A percentile compares a stretch with the other conserved stretches of the same genome.
Evolutionary conservation across 1,284 basidiomycete species (phyloP).

Genomic region (Pseudozyma flocculosa): DNA sequence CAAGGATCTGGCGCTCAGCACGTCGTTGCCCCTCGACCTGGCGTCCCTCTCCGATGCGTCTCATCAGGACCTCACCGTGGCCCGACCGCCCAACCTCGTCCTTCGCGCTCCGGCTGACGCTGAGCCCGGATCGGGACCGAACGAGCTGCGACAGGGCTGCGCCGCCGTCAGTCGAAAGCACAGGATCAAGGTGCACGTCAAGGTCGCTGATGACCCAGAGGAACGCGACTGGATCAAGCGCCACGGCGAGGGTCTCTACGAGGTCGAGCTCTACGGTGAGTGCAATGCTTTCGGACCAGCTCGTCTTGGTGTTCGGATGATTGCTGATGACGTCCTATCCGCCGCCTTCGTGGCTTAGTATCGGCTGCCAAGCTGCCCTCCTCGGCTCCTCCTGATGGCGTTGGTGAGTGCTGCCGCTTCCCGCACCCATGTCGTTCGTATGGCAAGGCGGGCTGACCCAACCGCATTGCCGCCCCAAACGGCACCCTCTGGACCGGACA

Average conservation of each 20-base stretch:
- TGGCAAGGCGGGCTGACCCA: too few species aligned
- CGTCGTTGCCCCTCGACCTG: slow-evolving; percentile 12
- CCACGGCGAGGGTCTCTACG: slow-evolving; percentile 36
- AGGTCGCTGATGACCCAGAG: slow-evolving; percentile 30
- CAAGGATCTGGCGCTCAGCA: slow-evolving; percentile 6
- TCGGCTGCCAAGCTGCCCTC: slow-evolving; percentile 22
- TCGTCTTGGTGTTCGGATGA: too few species aligned
- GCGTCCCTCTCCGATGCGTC: background rate
- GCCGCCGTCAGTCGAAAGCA: background rate
- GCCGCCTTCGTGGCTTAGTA: slow-evolving; percentile 3
- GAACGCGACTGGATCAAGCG: slow-evolving; percentile 27
- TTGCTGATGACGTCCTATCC: background rate
- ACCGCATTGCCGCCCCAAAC: too few species aligned
- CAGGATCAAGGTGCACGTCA: slow-evolving; percentile 17
- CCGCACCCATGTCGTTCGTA: too few species aligned
- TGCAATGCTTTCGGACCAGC: too few species aligned
- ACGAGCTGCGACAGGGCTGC: background rate
- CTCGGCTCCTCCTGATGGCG: slow-evolving; percentile 29
- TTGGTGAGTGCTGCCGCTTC: too few species aligned
- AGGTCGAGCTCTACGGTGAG: slow-evolving; percentile 30
- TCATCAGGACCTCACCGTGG: background rate
- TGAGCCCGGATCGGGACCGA: background rate
- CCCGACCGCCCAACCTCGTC: background rate
- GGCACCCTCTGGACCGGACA: too few species aligned
- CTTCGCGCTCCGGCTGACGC: background rate